These are phyloP conservation scores for Hibiscus syriacus DNA, from an alignment of 345 rosid species.

Conservation along the genomic window DNA sequence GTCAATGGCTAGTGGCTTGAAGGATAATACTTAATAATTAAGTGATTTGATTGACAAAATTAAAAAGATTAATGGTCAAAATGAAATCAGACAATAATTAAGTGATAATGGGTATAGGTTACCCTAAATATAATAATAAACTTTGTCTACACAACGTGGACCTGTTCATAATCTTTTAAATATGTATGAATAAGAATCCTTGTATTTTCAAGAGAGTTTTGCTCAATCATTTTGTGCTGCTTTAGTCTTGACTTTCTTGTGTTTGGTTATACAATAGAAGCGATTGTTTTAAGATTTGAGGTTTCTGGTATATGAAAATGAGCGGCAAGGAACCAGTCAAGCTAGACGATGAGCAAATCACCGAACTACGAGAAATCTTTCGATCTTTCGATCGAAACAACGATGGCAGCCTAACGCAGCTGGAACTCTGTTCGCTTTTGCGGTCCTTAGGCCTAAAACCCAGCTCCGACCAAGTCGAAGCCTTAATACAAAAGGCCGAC, in stretches of 20 bases:
- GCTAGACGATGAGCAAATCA: constrained; percentile 69
- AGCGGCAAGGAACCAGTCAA: constrained; percentile 42
- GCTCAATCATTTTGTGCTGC: constrained; percentile 13
- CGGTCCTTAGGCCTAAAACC: constrained; percentile 75
- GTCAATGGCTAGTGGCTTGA: too few relatives aligned
- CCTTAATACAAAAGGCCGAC: constrained; percentile 68
- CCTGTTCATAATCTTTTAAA: neutral
- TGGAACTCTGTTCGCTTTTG: constrained; percentile 82
- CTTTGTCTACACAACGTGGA: neutral
- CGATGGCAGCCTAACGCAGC: constrained; percentile 87
- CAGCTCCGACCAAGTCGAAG: constrained; percentile 64
- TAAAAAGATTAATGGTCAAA: too few relatives aligned
- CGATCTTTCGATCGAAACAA: constrained; percentile 82
- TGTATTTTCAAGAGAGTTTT: neutral
- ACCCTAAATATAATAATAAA: neutral
- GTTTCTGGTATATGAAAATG: constrained; percentile 26
- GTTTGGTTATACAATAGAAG: neutral
- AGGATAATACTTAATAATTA: too few relatives aligned
- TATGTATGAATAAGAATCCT: neutral
- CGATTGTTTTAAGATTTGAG: neutral
- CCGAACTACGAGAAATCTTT: constrained; percentile 78
- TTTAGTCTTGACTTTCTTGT: neutral
- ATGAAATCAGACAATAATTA: too few relatives aligned
- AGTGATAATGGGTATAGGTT: too few relatives aligned
- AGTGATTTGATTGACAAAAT: too few relatives aligned